Evolutionary conservation across 495 filamentous ascomycete genomes (phyloP).

Genomic region (Penicillium paradoxum): DNA sequence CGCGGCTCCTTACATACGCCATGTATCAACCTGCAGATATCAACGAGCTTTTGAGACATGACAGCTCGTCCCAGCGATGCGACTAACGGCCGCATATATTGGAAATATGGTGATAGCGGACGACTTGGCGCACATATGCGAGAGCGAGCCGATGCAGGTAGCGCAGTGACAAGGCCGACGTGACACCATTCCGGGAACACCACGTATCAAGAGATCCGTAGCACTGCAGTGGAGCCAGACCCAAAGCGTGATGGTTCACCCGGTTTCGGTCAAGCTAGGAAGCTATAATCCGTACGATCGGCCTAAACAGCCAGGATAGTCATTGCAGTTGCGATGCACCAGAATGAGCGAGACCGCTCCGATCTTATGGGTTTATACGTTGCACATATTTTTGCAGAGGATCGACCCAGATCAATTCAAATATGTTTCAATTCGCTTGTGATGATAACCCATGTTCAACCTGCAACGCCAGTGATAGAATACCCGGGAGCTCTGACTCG

Average conservation of each 20-base stretch:
- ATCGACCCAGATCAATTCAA: background rate
- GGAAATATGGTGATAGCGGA: background rate
- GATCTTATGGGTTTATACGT: background rate
- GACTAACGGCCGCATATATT: background rate
- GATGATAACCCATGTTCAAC: constrained; percentile 2
- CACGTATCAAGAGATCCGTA: background rate
- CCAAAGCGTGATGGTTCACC: background rate
- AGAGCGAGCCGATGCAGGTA: constrained; percentile 2
- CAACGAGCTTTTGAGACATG: background rate
- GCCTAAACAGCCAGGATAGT: no score
- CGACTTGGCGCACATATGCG: background rate
- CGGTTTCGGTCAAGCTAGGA: background rate
- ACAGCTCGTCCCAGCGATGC: background rate
- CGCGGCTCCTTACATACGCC: background rate
- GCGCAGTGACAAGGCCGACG: background rate
- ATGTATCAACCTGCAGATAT: background rate
- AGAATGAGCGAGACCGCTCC: no score
- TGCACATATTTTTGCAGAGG: background rate
- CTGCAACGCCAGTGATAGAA: constrained; percentile 6
- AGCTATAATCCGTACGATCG: no score
- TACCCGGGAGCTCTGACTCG: background rate
- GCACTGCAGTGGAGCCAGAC: background rate
- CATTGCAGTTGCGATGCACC: background rate
- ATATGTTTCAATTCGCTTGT: constrained; percentile 3
- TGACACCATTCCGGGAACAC: background rate